Evolutionary conservation across 1,139 yeast genomes (phyloP).

Genomic region (Casaregolazyma suthepensis): DNA sequence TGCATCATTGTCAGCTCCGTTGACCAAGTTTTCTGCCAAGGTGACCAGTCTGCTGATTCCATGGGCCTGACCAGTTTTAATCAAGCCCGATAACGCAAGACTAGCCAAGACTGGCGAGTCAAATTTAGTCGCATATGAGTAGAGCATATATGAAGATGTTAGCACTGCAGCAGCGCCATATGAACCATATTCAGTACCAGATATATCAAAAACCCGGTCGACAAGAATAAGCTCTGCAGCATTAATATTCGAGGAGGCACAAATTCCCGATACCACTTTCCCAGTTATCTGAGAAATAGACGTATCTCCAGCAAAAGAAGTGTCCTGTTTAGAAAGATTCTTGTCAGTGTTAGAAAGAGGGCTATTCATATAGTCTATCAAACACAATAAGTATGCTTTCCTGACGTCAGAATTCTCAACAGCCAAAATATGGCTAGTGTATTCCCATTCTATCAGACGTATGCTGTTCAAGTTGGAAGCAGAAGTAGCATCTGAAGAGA

Average conservation of each 20-base stretch:
- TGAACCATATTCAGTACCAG: slow-evolving; percentile 1
- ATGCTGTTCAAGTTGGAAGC: slow-evolving; percentile 13
- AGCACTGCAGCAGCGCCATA: slow-evolving; percentile 7
- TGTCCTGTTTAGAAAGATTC: not conserved
- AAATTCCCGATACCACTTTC: not conserved
- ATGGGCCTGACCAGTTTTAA: not conserved
- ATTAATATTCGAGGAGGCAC: not conserved
- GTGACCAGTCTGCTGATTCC: not conserved
- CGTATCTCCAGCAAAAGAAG: not conserved
- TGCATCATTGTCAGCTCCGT: not conserved
- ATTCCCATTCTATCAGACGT: slow-evolving; percentile 30
- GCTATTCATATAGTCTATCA: slow-evolving; percentile 22
- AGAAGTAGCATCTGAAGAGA: slow-evolving; percentile 6
- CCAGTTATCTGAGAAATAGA: not conserved
- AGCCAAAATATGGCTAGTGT: slow-evolving; percentile 30
- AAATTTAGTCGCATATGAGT: not conserved
- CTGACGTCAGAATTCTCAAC: slow-evolving; percentile 25
- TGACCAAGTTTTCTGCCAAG: not conserved
- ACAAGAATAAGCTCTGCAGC: slow-evolving; percentile 3
- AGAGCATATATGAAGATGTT: not conserved
- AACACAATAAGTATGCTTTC: slow-evolving; percentile 23
- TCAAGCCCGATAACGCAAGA: not conserved
- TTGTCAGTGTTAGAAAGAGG: slow-evolving; percentile 5
- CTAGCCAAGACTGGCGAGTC: not conserved
- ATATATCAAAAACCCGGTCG: slow-evolving; percentile 22